Conservation (phyloP, 164 flowering plant species). For the Akebia trifoliata region DNA sequence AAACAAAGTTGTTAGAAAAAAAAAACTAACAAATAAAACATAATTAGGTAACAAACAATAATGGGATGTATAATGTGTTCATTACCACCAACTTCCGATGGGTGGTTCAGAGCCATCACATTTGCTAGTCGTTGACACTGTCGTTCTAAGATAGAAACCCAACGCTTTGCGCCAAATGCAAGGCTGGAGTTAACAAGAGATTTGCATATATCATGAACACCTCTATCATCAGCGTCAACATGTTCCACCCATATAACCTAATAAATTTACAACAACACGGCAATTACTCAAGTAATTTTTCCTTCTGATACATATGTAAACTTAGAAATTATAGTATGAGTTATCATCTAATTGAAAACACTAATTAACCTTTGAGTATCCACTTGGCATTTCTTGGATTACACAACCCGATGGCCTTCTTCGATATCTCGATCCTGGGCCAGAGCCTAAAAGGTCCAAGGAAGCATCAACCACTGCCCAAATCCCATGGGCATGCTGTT, state of each 20-base stretch:
- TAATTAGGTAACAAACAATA: neutral
- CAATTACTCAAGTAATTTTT: neutral
- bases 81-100: slow-evolving; percentile 66
- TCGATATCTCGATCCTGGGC: slow-evolving; percentile 39
- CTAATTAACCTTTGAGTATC: slow-evolving; percentile 73
- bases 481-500: slow-evolving; percentile 67
- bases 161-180: slow-evolving; percentile 91
- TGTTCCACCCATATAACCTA: slow-evolving; percentile 92
- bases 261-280: neutral
- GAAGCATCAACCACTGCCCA: slow-evolving; percentile 97
- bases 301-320: neutral
- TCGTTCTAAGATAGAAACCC: slow-evolving; percentile 72
- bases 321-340: neutral
- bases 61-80: neutral
- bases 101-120: slow-evolving; percentile 62
- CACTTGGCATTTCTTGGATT: slow-evolving; percentile 79
- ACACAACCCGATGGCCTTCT: slow-evolving; percentile 92
- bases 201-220: slow-evolving; percentile 55
- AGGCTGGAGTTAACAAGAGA: slow-evolving; percentile 52
- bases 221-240: slow-evolving; percentile 68
- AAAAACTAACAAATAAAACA: neutral
- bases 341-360: neutral
- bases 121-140: slow-evolving; percentile 89
- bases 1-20: neutral
- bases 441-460: slow-evolving; percentile 55